Evolutionary conservation across 352 stramenopile genomes (phyloP), one percentile per base, ranked within the genome.

Genomic region (Pseudoperonospora humuli): DNA sequence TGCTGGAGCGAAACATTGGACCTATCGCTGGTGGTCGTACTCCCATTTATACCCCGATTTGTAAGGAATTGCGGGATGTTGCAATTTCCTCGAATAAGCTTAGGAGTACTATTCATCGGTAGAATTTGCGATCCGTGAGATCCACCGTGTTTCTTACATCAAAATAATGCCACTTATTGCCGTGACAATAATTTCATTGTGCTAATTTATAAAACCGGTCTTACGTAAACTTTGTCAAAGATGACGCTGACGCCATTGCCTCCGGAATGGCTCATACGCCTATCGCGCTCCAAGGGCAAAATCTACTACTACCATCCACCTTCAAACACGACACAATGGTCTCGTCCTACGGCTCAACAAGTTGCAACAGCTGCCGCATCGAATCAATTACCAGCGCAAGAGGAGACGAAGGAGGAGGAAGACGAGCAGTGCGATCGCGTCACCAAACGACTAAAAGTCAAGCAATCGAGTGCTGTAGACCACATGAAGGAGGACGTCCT

Each of bases 271-370:
- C 47, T 68, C 15, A 57, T 89, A 34, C 73, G 76, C 18, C 58
- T 89, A 39, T 89, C 74, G 31, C 67, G 72, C 13, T 77, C 74
- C 28, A 89, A 87, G 41, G 50, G 64, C 48, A 76, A 69, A 50
- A 54, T 86, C 13, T 90, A 77, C 57, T 90, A 90, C 50, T 69
- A 77, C 51, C 64, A 87, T 50, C 48, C 56, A 21, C 33, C 13
- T 32, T 75, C 61, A 17, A 62, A 72, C 14, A 48, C 57, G 55
- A 85, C 72, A 27, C 67, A 79, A 39, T 90, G 77, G 75, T 65
- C 50, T 10, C 64, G 75, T 13, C 73, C 75, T 6, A 72, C 56
- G 6, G 11, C 20, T 3, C 32, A 49, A 23, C 36, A 62, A 37
- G 21, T 60, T 0, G 31, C 28, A 33, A 7, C 14, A 27, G 15